These are phyloP conservation scores for Epichloe aotearoae DNA, from an alignment of 2,329 filamentous ascomycete species.

Conservation along the genomic window DNA sequence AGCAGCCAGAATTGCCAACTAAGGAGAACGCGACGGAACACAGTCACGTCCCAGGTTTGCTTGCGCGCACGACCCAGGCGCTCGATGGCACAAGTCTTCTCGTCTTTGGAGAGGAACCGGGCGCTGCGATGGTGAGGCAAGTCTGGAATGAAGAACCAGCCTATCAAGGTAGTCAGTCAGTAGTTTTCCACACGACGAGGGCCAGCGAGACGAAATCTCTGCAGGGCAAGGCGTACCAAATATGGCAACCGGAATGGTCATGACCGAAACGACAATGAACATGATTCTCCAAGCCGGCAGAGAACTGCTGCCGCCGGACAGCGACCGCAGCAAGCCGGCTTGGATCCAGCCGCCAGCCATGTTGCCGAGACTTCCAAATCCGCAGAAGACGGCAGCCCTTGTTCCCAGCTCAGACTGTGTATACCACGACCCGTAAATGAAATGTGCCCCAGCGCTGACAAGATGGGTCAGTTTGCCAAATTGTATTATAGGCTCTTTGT, in stretches of 20 bases:
- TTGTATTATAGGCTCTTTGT: too few species aligned
- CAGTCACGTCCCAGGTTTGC: conserved; percentile 6
- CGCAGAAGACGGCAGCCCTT: conserved; percentile 27
- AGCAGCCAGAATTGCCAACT: conserved; percentile 34
- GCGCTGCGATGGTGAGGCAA: conserved; percentile 27
- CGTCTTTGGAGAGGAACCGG: conserved; percentile 23
- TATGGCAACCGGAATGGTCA: conserved; percentile 25
- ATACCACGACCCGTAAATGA: conserved; percentile 32
- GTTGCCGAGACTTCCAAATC: conserved; percentile 28
- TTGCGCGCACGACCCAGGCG: conserved; percentile 20
- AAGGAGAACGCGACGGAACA: conserved; percentile 11
- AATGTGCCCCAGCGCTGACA: conserved; percentile 26
- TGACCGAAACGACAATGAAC: conserved; percentile 25
- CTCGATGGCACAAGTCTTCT: conserved; percentile 22
- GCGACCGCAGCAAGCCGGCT: conserved; percentile 22
- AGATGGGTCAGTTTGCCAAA: neutral
- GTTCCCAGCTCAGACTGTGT: conserved; percentile 28
- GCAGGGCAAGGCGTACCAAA: conserved; percentile 17
- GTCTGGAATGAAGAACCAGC: conserved; percentile 31
- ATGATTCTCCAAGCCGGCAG: conserved; percentile 29
- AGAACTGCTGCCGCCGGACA: conserved; percentile 20
- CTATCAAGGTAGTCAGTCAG: conserved; percentile 9
- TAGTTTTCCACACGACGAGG: too few species aligned
- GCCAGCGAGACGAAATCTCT: too few species aligned
- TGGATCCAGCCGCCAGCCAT: conserved; percentile 34